Evolutionary conservation across 2,329 filamentous ascomycete species (phyloP), one percentile per base, ranked within the genome.

Genomic region (Fusarium foetens): DNA sequence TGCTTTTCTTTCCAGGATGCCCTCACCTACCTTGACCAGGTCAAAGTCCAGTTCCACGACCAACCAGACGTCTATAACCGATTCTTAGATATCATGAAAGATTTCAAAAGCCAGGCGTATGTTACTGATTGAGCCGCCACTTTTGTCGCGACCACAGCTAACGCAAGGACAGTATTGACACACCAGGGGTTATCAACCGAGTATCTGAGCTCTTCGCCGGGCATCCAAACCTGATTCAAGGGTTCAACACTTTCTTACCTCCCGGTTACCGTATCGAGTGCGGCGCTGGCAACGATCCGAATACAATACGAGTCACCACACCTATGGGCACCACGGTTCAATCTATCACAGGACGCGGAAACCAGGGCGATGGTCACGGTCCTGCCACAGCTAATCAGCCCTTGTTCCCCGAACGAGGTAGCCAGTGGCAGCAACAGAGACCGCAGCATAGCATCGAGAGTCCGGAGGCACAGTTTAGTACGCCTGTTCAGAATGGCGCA

Each of bases 21-120:
- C 36, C 87, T 99, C 48, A 98, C 94, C 78, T 99, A 99, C 79
- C 89, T 99, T 29, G 96, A 99, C 79, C 96, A 98, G 82, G 96
- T 99, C 72, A 99, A 99, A 83, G 95, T 98, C 33, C 95, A 97
- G 79, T 99, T 99, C 76, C 93, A 94, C 68, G 95, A 98, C 71
- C 94, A 98, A 75, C 95, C 96, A 8, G 95, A 98, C 81, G 96
- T 99, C 1, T 99, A 99, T 79, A 98, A 98, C 78, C 88, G 93
- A 41, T 98, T 99, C 77, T 84, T 99, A 49, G 96, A 99, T 76
- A 99, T 99, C 53, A 99, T 99, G 96, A 99, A 99, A 79, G 96
- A 99, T 77, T 99, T 99, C 81, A 99, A 99, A 83, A 97, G 94
- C 77, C 95, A 97, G 83, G 94, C 95, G 89, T 95, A 86, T 84